phyloP scores from a whole-genome alignment of 1,284 basidiomycete species.

The Ganoderma multipileum region DNA sequence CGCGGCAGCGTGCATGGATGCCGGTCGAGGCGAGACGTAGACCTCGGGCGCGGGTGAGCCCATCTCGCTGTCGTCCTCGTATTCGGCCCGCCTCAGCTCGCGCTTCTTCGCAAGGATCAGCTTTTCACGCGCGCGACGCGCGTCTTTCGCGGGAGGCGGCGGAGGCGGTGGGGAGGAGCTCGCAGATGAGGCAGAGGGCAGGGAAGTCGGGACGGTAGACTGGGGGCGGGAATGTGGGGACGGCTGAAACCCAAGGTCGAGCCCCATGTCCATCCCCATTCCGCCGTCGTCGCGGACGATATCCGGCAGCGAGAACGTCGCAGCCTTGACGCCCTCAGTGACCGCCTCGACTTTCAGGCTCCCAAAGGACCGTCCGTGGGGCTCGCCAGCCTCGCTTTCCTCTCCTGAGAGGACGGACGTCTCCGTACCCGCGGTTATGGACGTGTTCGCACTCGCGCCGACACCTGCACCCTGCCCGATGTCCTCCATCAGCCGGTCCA shows the following conservation, averaged over 20 bases:
- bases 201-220: neutral
- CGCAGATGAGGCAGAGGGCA: neutral
- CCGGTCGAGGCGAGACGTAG: neutral
- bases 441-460: conserved; percentile 15
- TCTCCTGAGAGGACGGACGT: conserved; percentile 13
- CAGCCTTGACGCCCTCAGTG: conserved; percentile 42
- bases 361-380: conserved; percentile 29
- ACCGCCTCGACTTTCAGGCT: conserved; percentile 40
- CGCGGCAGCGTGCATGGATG: neutral
- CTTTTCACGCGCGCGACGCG: conserved; percentile 70
- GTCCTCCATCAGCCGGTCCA: conserved; percentile 80
- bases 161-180: conserved; percentile 26
- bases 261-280: conserved; percentile 32
- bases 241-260: conserved; percentile 11
- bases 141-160: conserved; percentile 67
- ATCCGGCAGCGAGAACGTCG: conserved; percentile 41
- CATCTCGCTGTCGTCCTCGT: conserved; percentile 52
- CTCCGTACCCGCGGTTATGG: conserved; percentile 11
- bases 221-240: neutral
- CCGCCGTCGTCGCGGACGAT: conserved; percentile 31
- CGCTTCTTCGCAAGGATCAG: conserved; percentile 76
- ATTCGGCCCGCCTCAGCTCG: conserved; percentile 54
- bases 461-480: conserved; percentile 54
- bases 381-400: conserved; percentile 2
- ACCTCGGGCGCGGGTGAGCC: conserved; percentile 7